Evolutionary conservation across 148 eudicot genomes (phyloP), one percentile per base, ranked within the genome.

Genomic region (Silene uniflora): DNA sequence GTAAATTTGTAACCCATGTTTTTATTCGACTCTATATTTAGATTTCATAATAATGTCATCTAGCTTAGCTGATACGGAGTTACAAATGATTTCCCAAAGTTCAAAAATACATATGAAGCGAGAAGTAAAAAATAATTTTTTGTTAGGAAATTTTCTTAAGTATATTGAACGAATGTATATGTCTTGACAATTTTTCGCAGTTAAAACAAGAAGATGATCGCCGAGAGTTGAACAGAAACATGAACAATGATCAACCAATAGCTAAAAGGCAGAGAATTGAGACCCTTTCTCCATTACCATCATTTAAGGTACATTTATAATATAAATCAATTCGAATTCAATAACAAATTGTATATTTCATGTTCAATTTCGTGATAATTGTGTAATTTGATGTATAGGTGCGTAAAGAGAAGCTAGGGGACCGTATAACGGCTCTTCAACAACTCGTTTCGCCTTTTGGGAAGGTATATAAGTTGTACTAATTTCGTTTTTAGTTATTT

Each of bases 371-470:
- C 19, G 24, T 62, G 56, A 52, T 25, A n/a, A 16, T 14, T 60
- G 16, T 10, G 44, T 9, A 10, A 21, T 5, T 21, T 21, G n/a
- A 54, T 24, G 12, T 17, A 61, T 75, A 93, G 98, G 96, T 93
- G 46, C 87, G 98, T 8, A 93, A 93, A 83, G 98, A 93, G 88
- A 93, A 93, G 87, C 84, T 93, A 39, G 98, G 98, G 81, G 98
- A 93, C 84, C 89, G 93, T 67, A 82, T 93, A 73, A 93, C 98
- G 68, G 96, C 96, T 12, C 91, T 91, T 62, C 98, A 93, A 77
- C 98, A 93, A 85, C 71, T 93, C 75, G 98, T 93, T 73, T 92
- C 98, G 10, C 98, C 98, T 79, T 92, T 92, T 73, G 98, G 98
- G 71, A 92, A 90, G 98, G 93, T 91, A 80, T 66, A 68, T 10